Percentiles rank a stretch among this genome's conserved stretches.
These are phyloP conservation scores for Sarocladium strictum DNA, from an alignment of 2,329 filamentous ascomycete genomes.

Conservation along the genomic window DNA sequence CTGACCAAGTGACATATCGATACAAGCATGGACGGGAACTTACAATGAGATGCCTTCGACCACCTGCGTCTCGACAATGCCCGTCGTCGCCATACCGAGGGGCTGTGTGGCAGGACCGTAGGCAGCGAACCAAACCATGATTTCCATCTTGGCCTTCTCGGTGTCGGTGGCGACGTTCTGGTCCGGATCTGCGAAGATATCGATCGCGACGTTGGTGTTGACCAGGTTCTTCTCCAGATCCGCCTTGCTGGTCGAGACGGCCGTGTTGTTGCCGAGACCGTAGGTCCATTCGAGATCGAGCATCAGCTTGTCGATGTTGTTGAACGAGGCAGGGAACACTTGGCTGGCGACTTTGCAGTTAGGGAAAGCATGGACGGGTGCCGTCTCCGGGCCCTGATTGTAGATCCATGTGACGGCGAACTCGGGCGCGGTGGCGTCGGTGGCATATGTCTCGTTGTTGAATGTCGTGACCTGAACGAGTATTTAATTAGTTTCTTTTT, in stretches of 20 bases:
- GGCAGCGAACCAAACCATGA: conserved; percentile 52
- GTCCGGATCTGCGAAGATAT: conserved; percentile 51
- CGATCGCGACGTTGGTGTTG: conserved; percentile 51
- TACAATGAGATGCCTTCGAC: conserved; percentile 38
- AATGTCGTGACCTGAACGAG: conserved; percentile 36
- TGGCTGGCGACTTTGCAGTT: conserved; percentile 42
- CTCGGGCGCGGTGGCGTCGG: conserved; percentile 37
- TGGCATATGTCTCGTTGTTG: conserved; percentile 45
- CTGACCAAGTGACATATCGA: neutral
- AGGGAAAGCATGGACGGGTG: conserved; percentile 49
- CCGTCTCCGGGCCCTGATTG: conserved; percentile 29
- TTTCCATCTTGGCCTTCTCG: conserved; percentile 39
- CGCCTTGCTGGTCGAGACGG: conserved; percentile 26
- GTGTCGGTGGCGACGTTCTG: conserved; percentile 32
- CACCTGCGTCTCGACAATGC: conserved; percentile 25
- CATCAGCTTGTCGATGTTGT: conserved; percentile 30
- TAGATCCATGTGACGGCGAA: conserved; percentile 51
- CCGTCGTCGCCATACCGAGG: conserved; percentile 31
- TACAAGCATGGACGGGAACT: conserved; percentile 14
- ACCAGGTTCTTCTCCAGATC: conserved; percentile 29
- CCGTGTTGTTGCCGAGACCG: conserved; percentile 35
- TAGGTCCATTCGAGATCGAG: conserved; percentile 46
- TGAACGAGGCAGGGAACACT: conserved; percentile 36
- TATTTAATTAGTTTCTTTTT: neutral
- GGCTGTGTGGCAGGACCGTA: conserved; percentile 41